Evolutionary conservation across 139 green algal species (phyloP).

Genomic region (Auxenochlorella pyrenoidosa): DNA sequence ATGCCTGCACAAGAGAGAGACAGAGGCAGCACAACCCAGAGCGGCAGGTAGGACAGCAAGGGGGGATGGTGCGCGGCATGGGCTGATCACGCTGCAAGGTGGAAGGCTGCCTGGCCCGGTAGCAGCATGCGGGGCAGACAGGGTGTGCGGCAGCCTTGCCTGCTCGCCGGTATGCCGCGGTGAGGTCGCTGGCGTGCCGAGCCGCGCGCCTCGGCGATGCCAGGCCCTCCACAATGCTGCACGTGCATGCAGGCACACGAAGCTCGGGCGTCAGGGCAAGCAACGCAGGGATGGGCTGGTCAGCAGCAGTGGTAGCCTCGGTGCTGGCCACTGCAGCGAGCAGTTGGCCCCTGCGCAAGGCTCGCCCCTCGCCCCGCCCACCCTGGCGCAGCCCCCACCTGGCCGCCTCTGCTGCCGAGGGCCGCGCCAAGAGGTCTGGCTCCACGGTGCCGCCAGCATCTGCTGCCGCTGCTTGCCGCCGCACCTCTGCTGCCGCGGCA

Average conservation of each 20-base stretch:
- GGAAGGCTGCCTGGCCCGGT: no score
- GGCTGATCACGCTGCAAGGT: neutral
- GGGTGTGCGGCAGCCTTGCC: neutral
- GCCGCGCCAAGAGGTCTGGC: slow-evolving; percentile 19
- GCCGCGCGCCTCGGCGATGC: neutral
- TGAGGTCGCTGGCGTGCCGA: neutral
- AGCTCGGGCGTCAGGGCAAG: neutral
- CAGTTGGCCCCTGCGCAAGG: neutral
- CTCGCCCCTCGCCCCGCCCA: neutral
- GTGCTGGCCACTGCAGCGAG: neutral
- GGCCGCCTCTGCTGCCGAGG: neutral
- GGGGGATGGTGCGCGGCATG: neutral
- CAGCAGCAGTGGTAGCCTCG: neutral
- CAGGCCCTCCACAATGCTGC: neutral
- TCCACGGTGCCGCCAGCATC: neutral
- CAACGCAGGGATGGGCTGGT: neutral
- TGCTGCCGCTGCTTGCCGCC: slow-evolving; percentile 24
- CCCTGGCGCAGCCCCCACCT: neutral
- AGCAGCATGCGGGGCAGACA: no score
- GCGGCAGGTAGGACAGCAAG: neutral
- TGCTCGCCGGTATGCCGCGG: slow-evolving; percentile 2
- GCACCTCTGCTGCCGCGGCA: slow-evolving; percentile 6
- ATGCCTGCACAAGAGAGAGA: neutral
- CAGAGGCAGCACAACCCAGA: neutral
- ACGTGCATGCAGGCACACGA: no score